Evolutionary conservation across 441 rosid genomes (phyloP), one percentile per base, ranked within the genome.

Genomic region (Gossypium gossypioides): DNA sequence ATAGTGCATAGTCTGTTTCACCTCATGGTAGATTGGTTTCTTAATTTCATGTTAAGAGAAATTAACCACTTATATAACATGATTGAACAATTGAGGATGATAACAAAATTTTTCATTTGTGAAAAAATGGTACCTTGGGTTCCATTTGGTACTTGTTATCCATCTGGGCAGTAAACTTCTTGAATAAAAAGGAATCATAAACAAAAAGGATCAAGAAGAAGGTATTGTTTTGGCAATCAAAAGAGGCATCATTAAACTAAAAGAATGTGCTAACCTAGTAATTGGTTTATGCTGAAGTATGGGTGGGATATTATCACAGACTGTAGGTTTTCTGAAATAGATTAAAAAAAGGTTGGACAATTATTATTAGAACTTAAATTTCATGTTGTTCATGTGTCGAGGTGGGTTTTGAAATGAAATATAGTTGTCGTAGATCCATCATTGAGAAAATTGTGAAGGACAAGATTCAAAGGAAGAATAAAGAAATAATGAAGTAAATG

Each of bases 1-100:
- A 94, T 74, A 92, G 92, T 68, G 97, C 93, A n/a, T 94, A 97
- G 99, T 89, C 99, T 0, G 87, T 94, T 54, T 94, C 92, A 4
- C 93, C 99, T 79, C 94, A 92, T 48, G 97, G 94, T 10, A 62
- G 21, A 55, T 72, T 60, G 77, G 25, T 73, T 79, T 82, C 87
- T 81, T 88, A 68, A 63, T 71, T 79, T 78, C 87, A 92, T 87
- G 81, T 55, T 37, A 68, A 55, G 50, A 40, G 68, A 44, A 58
- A 68, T 75, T 16, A 69, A 27, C 40, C 65, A 69, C 57, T 56
- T 72, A 24, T 6, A 19, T 22, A 46, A 44, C 34, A 9, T 50
- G 21, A 69, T 25, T 13, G 32, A n/a, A 19, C 12, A 29, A 42
- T n/a, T 27, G 12, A 27, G 6, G 46, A 58, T 25, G 9, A 74